Percentiles rank a stretch among this genome's conserved stretches.
Conservation (phyloP, 177 flowering plant species). For the Vitis hybrid region DNA sequence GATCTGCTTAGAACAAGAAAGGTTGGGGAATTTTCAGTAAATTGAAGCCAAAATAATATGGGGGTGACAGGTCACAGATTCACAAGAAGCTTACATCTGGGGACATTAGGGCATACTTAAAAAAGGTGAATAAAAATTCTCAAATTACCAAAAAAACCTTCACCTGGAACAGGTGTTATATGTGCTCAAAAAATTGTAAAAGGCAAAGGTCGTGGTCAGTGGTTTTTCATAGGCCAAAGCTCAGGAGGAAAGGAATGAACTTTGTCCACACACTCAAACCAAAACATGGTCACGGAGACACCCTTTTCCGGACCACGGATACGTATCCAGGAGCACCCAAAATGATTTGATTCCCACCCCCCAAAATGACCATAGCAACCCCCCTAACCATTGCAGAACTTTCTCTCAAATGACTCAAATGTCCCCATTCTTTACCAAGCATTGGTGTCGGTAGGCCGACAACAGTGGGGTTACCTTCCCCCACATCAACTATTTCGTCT, state of each 20-base stretch:
- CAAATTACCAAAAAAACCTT: neutral
- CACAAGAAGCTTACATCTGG: too few species aligned
- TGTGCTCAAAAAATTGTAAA: too few species aligned
- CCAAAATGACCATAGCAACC: slow-evolving; percentile 8
- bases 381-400: neutral
- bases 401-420: slow-evolving; percentile 6
- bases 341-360: slow-evolving; percentile 6
- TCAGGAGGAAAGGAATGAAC: neutral
- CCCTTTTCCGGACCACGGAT: slow-evolving; percentile 19
- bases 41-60: too few species aligned
- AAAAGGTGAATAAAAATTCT: neutral
- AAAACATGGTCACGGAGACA: slow-evolving; percentile 6
- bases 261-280: slow-evolving; percentile 6
- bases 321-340: neutral
- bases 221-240: neutral
- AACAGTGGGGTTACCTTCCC: slow-evolving; percentile 3
- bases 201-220: too few species aligned
- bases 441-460: slow-evolving; percentile 31
- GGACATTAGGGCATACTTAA: too few species aligned
- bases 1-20: too few species aligned
- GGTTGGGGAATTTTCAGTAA: too few species aligned
- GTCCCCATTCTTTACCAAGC: neutral
- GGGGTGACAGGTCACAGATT: too few species aligned
- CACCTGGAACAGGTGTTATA: too few species aligned
- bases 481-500: slow-evolving; percentile 9